Conservation (phyloP, 805 yeast species). For the Teunomyces kruisii region DNA sequence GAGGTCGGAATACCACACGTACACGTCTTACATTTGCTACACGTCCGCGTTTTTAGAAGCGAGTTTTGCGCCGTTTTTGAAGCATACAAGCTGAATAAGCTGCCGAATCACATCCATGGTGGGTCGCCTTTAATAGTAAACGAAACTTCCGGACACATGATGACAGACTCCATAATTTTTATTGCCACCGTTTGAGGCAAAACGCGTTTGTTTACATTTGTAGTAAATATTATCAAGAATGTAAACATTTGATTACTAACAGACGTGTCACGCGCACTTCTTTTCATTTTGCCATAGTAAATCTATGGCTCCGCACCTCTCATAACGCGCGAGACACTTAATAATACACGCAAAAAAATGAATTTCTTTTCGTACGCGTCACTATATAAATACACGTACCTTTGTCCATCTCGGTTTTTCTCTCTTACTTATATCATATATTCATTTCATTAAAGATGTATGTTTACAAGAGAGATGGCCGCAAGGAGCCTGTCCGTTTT, state of each 20-base stretch:
- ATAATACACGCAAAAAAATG: not conserved
- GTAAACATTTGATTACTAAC: slow-evolving; percentile 4
- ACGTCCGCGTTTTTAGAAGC: too few relatives aligned
- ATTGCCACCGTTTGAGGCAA: not conserved
- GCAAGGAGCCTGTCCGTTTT: slow-evolving; percentile 89
- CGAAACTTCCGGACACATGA: too few relatives aligned
- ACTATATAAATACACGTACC: slow-evolving; percentile 4
- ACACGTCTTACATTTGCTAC: too few relatives aligned
- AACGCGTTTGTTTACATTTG: slow-evolving; percentile 1
- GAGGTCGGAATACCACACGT: not conserved
- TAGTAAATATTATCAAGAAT: not conserved
- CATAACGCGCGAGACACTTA: not conserved
- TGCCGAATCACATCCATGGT: too few relatives aligned
- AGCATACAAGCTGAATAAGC: too few relatives aligned
- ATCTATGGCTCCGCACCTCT: not conserved
- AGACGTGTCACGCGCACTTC: slow-evolving; percentile 3
- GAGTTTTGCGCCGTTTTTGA: too few relatives aligned
- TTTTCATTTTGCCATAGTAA: not conserved
- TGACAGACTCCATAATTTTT: not conserved
- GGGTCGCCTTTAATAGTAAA: too few relatives aligned
- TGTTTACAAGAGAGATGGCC: slow-evolving; percentile 91
- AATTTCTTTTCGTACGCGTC: slow-evolving; percentile 7
- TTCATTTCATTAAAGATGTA: slow-evolving; percentile 49
- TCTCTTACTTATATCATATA: not conserved
- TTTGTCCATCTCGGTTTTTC: not conserved